These are phyloP conservation scores for Neurospora sp. DNA, from an alignment of 495 filamentous ascomycete species.

Conservation along the genomic window DNA sequence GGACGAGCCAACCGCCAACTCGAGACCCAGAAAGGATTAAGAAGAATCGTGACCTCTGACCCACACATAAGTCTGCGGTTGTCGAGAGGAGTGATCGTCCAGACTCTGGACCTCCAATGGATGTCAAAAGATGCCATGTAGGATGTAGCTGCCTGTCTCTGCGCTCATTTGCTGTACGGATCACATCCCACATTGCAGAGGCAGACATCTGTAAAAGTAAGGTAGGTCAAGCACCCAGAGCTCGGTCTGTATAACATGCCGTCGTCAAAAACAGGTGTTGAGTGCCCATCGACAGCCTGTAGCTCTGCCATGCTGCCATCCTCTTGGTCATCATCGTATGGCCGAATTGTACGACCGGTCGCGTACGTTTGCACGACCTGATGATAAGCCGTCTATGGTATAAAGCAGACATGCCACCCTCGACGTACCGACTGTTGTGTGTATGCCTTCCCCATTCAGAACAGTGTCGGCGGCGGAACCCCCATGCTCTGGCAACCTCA, in stretches of 20 bases:
- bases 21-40: neutral
- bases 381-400: neutral
- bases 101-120: neutral
- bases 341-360: neutral
- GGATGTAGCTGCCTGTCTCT: neutral
- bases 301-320: neutral
- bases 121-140: neutral
- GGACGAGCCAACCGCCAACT: neutral
- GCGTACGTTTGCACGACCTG: neutral
- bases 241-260: neutral
- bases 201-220: neutral
- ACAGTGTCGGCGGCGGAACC: conserved; percentile 8
- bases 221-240: neutral
- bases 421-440: neutral
- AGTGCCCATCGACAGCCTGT: neutral
- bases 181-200: neutral
- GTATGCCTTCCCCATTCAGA: neutral
- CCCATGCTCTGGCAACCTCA: conserved; percentile 6
- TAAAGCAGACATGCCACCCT: neutral
- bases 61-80: neutral
- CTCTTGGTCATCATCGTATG: neutral
- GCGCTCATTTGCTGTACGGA: neutral
- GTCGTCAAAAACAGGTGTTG: neutral
- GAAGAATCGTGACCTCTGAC: neutral
- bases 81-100: neutral